Conservation (phyloP, 768 basidiomycete species). For the Dentipellis fragilis region DNA sequence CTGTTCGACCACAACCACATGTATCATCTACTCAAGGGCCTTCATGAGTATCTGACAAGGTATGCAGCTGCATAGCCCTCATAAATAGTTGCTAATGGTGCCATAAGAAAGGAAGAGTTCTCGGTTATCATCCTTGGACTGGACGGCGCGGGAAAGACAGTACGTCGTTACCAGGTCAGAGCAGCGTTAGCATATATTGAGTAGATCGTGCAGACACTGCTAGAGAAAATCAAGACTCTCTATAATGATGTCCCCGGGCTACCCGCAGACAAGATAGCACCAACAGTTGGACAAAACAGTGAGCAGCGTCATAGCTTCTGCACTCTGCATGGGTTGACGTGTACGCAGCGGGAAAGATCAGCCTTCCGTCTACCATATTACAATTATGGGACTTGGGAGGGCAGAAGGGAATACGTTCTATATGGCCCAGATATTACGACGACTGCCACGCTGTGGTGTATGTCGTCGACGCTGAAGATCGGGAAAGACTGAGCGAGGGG, state of each 20-base stretch:
- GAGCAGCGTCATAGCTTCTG: slow-evolving; percentile 19
- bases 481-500: slow-evolving; percentile 81
- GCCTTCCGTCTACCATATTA: slow-evolving; percentile 84
- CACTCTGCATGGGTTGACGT: not conserved
- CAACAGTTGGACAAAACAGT: slow-evolving; percentile 98
- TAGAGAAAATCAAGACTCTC: slow-evolving; percentile 90
- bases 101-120: slow-evolving; percentile 72
- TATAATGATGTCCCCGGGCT: slow-evolving; percentile 84
- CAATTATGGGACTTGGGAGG: slow-evolving; percentile 98
- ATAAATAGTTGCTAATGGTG: not conserved
- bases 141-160: slow-evolving; percentile 89
- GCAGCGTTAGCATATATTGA: not conserved
- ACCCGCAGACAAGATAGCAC: slow-evolving; percentile 87
- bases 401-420: slow-evolving; percentile 84
- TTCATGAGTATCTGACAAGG: slow-evolving; percentile 86
- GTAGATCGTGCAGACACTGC: slow-evolving; percentile 49
- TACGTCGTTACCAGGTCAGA: slow-evolving; percentile 20
- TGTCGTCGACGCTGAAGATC: slow-evolving; percentile 88
- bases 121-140: slow-evolving; percentile 92
- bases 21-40: slow-evolving; percentile 91
- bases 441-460: slow-evolving; percentile 97
- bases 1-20: slow-evolving; percentile 29
- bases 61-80: slow-evolving; percentile 17
- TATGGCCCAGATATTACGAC: slow-evolving; percentile 92
- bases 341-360: slow-evolving; percentile 77